Conservation (phyloP, 2,329 filamentous ascomycete species). For the Spiromastix sp. region DNA sequence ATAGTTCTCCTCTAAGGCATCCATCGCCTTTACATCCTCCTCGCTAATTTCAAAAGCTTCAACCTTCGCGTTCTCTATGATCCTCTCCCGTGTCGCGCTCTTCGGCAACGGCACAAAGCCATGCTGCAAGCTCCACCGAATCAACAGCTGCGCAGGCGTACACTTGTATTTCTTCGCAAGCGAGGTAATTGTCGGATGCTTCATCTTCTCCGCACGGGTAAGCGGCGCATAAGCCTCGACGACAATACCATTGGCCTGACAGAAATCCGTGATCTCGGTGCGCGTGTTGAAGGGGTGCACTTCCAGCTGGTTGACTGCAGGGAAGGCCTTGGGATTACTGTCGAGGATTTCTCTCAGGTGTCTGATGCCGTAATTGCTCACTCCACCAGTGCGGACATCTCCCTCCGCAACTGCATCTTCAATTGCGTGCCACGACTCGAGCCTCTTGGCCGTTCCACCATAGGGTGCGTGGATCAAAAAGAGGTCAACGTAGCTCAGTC, state of each 20-base stretch:
- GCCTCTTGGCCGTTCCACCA: slow-evolving; percentile 39
- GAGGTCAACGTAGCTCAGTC: slow-evolving; percentile 59
- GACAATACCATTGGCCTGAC: slow-evolving; percentile 55
- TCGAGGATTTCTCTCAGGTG: slow-evolving; percentile 37
- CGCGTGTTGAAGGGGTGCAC: slow-evolving; percentile 53
- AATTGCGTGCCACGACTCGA: slow-evolving; percentile 52
- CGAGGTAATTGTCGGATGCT: slow-evolving; percentile 50
- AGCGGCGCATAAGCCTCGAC: slow-evolving; percentile 75
- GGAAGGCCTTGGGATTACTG: slow-evolving; percentile 32
- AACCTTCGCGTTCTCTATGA: slow-evolving; percentile 55
- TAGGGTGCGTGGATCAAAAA: slow-evolving; percentile 47
- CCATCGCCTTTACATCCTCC: slow-evolving; percentile 7
- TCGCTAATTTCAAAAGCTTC: slow-evolving; percentile 26
- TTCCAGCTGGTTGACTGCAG: slow-evolving; percentile 36
- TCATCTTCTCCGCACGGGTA: slow-evolving; percentile 59
- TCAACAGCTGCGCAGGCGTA: slow-evolving; percentile 61
- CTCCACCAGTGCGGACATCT: slow-evolving; percentile 58
- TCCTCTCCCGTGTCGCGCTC: slow-evolving; percentile 52
- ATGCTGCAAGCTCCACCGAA: slow-evolving; percentile 70
- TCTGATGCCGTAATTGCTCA: slow-evolving; percentile 60
- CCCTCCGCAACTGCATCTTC: slow-evolving; percentile 49
- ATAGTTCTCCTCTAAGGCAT: slow-evolving; percentile 6
- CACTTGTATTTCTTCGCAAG: slow-evolving; percentile 60
- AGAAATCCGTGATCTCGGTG: slow-evolving; percentile 54
- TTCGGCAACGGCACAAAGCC: slow-evolving; percentile 65